Conservation (phyloP, 495 filamentous ascomycete species). For the Oleoguttula mirabilis region DNA sequence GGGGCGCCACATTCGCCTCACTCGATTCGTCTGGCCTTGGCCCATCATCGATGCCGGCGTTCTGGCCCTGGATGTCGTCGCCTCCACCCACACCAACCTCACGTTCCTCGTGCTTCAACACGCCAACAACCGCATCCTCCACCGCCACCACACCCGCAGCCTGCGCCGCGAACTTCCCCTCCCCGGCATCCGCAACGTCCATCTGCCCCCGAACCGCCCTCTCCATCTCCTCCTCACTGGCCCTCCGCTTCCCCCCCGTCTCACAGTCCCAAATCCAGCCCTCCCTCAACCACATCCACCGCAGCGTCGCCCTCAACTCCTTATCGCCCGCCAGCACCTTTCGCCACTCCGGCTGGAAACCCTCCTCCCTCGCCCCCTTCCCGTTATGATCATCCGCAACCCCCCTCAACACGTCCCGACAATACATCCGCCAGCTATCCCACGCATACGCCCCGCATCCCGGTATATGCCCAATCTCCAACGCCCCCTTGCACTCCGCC, state of each 20-base stretch:
- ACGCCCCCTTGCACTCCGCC: conserved; percentile 39
- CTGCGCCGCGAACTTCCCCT: conserved; percentile 14
- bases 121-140: too few relatives aligned
- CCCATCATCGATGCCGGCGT: too few relatives aligned
- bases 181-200: conserved; percentile 12
- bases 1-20: too few relatives aligned
- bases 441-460: conserved; percentile 75
- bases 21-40: too few relatives aligned
- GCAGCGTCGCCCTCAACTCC: conserved; percentile 71
- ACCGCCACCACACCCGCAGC: conserved; percentile 3
- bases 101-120: too few relatives aligned
- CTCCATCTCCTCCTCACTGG: conserved; percentile 20
- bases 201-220: conserved; percentile 12
- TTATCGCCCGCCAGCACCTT: conserved; percentile 75
- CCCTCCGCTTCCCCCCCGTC: conserved; percentile 47
- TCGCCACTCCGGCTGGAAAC: conserved; percentile 62
- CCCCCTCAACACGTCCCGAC: conserved; percentile 62
- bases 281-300: conserved; percentile 85
- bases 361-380: conserved; percentile 20
- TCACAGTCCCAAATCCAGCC: conserved; percentile 70
- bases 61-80: too few relatives aligned
- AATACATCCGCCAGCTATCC: conserved; percentile 92
- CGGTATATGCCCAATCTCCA: conserved; percentile 81
- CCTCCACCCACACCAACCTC: too few relatives aligned
- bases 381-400: conserved; percentile 51